These are phyloP conservation scores for Globisporangium ultimum DNA, from an alignment of 352 stramenopile genomes.

Conservation along the genomic window DNA sequence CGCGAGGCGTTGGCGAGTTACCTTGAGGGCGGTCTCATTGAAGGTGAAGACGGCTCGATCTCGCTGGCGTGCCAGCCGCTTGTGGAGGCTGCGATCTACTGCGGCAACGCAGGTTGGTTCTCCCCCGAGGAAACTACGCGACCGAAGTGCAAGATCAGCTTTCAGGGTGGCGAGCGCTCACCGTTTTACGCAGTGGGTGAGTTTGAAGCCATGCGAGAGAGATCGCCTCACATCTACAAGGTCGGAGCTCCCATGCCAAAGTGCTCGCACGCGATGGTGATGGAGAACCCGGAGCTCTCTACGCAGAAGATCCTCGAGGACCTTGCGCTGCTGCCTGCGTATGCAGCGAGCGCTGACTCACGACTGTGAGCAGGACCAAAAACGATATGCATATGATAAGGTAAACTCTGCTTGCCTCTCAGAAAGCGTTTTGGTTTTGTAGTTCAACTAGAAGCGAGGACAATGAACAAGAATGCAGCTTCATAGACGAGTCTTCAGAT, in stretches of 20 bases:
- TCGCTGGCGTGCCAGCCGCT: slow-evolving; percentile 32
- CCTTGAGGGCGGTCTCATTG: slow-evolving; percentile 24
- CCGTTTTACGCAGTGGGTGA: slow-evolving; percentile 25
- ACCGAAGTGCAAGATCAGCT: slow-evolving; percentile 29
- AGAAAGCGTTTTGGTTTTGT: too few relatives aligned
- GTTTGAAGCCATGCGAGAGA: slow-evolving; percentile 20
- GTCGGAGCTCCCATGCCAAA: slow-evolving; percentile 23
- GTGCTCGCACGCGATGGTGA: slow-evolving; percentile 30
- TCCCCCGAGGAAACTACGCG: slow-evolving; percentile 24
- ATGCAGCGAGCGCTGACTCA: background rate
- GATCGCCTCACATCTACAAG: slow-evolving; percentile 29
- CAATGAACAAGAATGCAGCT: too few relatives aligned
- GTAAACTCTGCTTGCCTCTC: too few relatives aligned
- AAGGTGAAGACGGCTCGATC: slow-evolving; percentile 21
- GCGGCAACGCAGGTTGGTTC: slow-evolving; percentile 24
- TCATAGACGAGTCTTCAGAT: too few relatives aligned
- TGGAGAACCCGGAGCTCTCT: slow-evolving; percentile 29
- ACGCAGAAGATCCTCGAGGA: slow-evolving; percentile 27
- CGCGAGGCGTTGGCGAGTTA: slow-evolving; percentile 31
- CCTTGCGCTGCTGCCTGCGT: slow-evolving; percentile 17
- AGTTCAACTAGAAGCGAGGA: too few relatives aligned
- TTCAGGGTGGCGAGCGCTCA: slow-evolving; percentile 29
- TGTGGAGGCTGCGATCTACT: slow-evolving; percentile 39
- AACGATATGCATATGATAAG: too few relatives aligned
- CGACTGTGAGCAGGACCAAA: slow-evolving; percentile 1